These are phyloP conservation scores for Kwoniella europaea DNA, from an alignment of 768 basidiomycete genomes.

Conservation along the genomic window DNA sequence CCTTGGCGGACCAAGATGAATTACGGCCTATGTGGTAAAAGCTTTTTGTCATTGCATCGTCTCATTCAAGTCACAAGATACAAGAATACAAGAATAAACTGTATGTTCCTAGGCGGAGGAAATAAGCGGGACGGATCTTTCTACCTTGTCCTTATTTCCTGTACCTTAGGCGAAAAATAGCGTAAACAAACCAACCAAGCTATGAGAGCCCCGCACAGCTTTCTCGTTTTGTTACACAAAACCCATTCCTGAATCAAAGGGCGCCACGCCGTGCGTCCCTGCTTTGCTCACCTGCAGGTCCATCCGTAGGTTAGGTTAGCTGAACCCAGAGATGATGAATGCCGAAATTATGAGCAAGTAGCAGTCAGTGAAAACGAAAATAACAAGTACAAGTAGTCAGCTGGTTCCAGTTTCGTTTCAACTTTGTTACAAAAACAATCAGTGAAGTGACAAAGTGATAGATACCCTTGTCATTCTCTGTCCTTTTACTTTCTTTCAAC, in stretches of 20 bases:
- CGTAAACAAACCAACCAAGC: neutral
- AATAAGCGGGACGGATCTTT: conserved; percentile 3
- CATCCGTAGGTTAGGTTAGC: neutral
- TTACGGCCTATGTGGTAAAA: no score
- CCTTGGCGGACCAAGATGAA: no score
- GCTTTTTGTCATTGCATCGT: neutral
- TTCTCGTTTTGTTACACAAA: neutral
- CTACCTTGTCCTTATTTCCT: neutral
- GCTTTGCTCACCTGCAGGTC: neutral
- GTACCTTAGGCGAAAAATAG: neutral
- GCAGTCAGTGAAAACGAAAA: no score
- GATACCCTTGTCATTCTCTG: neutral
- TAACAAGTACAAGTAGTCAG: no score
- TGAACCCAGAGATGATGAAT: neutral
- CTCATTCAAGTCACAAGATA: neutral
- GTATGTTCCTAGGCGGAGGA: conserved; percentile 7
- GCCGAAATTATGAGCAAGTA: neutral
- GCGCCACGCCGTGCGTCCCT: conserved; percentile 9
- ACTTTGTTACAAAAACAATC: neutral
- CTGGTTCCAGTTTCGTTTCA: no score
- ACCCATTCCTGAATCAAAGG: neutral
- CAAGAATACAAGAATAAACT: neutral
- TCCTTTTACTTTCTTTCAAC: neutral
- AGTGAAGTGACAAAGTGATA: neutral
- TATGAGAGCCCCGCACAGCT: conserved; percentile 9